Evolutionary conservation across 78 protist genomes (phyloP), one percentile per base, ranked within the genome.

Genomic region (Capsaspora owczarzaki): DNA sequence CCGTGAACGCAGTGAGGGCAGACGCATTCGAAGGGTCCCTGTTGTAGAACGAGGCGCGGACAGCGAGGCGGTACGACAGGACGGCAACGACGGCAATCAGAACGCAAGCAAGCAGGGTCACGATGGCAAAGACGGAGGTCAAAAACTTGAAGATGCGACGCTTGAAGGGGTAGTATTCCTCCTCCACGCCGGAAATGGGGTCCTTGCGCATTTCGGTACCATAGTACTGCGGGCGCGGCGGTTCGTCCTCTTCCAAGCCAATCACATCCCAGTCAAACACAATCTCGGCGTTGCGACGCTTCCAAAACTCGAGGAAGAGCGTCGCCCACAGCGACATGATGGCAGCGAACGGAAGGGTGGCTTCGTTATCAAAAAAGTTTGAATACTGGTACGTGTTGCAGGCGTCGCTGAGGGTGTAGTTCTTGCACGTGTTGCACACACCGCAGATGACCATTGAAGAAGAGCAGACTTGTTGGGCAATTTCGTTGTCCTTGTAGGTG

Each of bases 261-360:
- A 16, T 14, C 35, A 35, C n/a, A 42, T 60, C 81, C 81, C 81
- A 86, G 20, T 10, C 2, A 41, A 37, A 61, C 20, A 38, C 79
- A 0, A 46, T 8, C 22, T 0, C 3, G 23, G 74, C 27, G 31
- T 60, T 23, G 19, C 33, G 46, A 20, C 85, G 61, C 83, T 78
- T 74, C 91, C 91, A 88, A 37, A 44, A 40, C 42, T 88, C 89
- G 4, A 43, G 23, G 47, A 86, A 68, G 69, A 40, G 25, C 0
- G 86, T 47, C 1, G 80, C 72, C 77, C 77, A 71, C 25, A 71
- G 38, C 1, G 61, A 41, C 77, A 71, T 71, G 60, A 71, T 6
- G 38, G n/a, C 1, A 38, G 61, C 53, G 19, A 71, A 71, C n/a
- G 60, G 35, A 3, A 41, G 5, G 6, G 77, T 71, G 41, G 12